These are phyloP conservation scores for Odontarrhena argentea DNA, from an alignment of 345 rosid species.

Conservation along the genomic window DNA sequence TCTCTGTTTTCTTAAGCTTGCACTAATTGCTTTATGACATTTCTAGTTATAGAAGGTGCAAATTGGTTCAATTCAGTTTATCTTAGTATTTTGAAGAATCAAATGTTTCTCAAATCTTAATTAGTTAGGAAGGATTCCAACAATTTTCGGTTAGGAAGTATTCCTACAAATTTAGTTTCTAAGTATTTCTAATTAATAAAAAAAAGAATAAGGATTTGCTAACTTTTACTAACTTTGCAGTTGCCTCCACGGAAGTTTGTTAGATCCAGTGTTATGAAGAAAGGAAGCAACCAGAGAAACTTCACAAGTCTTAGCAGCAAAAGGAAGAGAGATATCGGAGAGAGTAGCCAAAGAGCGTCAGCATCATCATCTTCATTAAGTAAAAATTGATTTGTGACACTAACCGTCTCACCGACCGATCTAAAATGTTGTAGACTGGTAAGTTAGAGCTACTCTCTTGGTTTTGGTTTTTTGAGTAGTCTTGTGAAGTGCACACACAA, in stretches of 20 bases:
- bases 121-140: too few relatives aligned
- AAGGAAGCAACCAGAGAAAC: neutral
- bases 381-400: constrained; percentile 3
- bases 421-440: neutral
- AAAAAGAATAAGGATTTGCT: too few relatives aligned
- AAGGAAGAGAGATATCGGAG: neutral
- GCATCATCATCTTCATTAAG: neutral
- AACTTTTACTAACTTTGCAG: neutral
- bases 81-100: too few relatives aligned
- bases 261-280: neutral
- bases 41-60: too few relatives aligned
- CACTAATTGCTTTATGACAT: too few relatives aligned
- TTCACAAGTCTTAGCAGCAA: neutral
- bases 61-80: too few relatives aligned
- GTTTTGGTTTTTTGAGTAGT: neutral
- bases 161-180: too few relatives aligned
- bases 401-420: neutral
- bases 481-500: neutral
- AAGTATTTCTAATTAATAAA: too few relatives aligned
- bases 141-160: too few relatives aligned
- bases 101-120: too few relatives aligned
- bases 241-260: neutral
- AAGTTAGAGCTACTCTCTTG: neutral
- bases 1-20: too few relatives aligned
- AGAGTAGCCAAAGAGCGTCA: neutral